Evolutionary conservation across 2,329 filamentous ascomycete species (phyloP), one percentile per base, ranked within the genome.

Genomic region (Trichoderma arundinaceum): DNA sequence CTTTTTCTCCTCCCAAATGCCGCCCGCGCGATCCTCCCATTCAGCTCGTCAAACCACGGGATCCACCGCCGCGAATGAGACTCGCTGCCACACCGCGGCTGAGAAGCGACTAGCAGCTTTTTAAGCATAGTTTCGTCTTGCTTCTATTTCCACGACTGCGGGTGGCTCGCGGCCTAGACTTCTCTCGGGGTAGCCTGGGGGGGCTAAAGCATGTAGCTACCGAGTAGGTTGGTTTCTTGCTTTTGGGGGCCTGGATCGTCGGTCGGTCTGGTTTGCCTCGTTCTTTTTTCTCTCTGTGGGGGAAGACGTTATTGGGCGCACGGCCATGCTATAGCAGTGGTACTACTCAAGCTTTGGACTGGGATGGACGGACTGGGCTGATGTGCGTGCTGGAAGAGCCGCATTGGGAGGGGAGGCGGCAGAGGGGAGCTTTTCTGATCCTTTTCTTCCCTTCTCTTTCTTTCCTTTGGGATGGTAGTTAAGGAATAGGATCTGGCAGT

Each of bases 11-110:
- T 43, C 19, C 13, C 46, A 35, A 35, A 35, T 49, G 46, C 46
- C 46, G 19, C 33, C 33, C 44, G 44, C 19, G n/a, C 19, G 19
- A 49, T 17, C 48, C 48, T 52, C 48, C 32, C 48, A 28, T 66
- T 64, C 64, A 66, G 64, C 64, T 66, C 46, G 28, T 63, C 64
- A 28, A 52, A 33, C 39, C 64, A 44, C 39, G n/a, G 46, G 46
- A 43, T 60, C 57, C 57, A 46, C 64, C 19, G 4, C 64, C 35
- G 48, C 64, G 46, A 66, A 66, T 66, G 19, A 66, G 48, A 53
- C 32, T 22, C 38, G 64, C 58, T 28, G 8, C 15, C 13, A 1
- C 9, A 15, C 58, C 35, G 46, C 46, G 58, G 58, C 58, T 61
- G 58, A 52, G 35, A 32, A 7, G 2, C 44, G 22, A 51, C 46